phyloP scores from a whole-genome alignment of 768 basidiomycete genomes.

The Rhizopogon vinicolor region DNA sequence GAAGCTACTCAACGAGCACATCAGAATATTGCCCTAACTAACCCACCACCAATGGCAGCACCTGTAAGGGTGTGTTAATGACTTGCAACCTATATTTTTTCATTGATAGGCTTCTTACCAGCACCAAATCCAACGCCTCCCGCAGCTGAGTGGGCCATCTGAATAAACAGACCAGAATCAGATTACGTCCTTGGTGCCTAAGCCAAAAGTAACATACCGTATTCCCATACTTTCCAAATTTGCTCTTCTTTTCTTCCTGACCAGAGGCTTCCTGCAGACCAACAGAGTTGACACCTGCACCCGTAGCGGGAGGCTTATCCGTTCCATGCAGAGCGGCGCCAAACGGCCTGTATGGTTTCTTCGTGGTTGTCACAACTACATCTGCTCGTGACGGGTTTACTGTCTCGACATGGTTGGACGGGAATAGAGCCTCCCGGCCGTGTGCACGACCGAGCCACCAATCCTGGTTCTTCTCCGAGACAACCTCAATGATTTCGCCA shows the following conservation, averaged over 20 bases:
- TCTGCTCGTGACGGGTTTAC: conserved; percentile 19
- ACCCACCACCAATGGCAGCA: conserved; percentile 47
- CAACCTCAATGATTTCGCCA: conserved; percentile 75
- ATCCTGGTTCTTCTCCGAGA: conserved; percentile 77
- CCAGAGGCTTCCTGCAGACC: conserved; percentile 23
- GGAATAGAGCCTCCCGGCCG: conserved; percentile 72
- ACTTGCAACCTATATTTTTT: neutral
- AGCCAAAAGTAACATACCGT: conserved; percentile 35
- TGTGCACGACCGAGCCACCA: conserved; percentile 80
- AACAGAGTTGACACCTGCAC: conserved; percentile 22
- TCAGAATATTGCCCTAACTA: conserved; percentile 47
- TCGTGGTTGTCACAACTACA: neutral
- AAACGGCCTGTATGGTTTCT: conserved; percentile 30
- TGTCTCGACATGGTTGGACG: conserved; percentile 70
- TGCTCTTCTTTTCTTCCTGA: conserved; percentile 48
- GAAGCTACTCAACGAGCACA: neutral
- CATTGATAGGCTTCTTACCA: conserved; percentile 35
- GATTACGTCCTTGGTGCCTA: conserved; percentile 4
- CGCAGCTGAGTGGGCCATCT: conserved; percentile 56
- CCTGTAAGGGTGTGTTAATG: conserved; percentile 21
- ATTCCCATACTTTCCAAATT: conserved; percentile 51
- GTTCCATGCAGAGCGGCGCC: conserved; percentile 32
- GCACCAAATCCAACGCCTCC: conserved; percentile 79
- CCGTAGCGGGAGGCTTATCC: conserved; percentile 26
- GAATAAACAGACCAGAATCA: neutral